Evolutionary conservation across 192 early-diverging fungal genomes (phyloP).

Genomic region (Backusella tuberculispora): DNA sequence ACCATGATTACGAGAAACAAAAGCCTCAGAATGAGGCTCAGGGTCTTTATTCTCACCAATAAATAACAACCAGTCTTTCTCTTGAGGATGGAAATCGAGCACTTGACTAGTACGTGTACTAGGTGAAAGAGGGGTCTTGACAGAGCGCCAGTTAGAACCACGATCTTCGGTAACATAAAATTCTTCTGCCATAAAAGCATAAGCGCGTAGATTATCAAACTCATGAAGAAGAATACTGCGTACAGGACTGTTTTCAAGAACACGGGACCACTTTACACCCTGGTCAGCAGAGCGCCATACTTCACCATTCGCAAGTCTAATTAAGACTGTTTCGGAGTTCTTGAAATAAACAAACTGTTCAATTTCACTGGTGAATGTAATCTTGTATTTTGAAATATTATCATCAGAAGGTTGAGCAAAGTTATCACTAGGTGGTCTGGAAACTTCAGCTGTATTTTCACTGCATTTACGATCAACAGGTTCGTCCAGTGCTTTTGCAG

Average conservation of each 20-base stretch:
- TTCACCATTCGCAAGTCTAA: slow-evolving; percentile 60
- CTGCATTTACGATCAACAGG: slow-evolving; percentile 49
- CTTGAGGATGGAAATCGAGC: slow-evolving; percentile 87
- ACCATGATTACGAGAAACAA: slow-evolving; percentile 73
- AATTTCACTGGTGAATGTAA: slow-evolving; percentile 52
- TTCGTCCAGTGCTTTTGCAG: slow-evolving; percentile 55
- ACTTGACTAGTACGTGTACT: slow-evolving; percentile 68
- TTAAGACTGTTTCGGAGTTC: slow-evolving; percentile 62
- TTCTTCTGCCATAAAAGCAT: slow-evolving; percentile 59
- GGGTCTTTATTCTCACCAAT: slow-evolving; percentile 61
- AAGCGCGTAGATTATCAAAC: slow-evolving; percentile 66
- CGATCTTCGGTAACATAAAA: slow-evolving; percentile 62
- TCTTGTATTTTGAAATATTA: slow-evolving; percentile 20
- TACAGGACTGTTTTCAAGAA: slow-evolving; percentile 52
- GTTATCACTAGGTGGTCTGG: slow-evolving; percentile 28
- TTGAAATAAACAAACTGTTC: slow-evolving; percentile 69
- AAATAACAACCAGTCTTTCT: slow-evolving; percentile 89
- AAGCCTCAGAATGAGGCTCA: slow-evolving; percentile 73
- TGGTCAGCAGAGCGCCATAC: slow-evolving; percentile 75
- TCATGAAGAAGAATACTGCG: slow-evolving; percentile 71
- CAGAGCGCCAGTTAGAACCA: slow-evolving; percentile 47
- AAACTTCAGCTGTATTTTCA: slow-evolving; percentile 33
- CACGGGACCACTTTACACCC: slow-evolving; percentile 71
- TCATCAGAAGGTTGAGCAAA: slow-evolving; percentile 34
- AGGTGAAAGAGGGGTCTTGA: slow-evolving; percentile 59